phyloP scores from a whole-genome alignment of 2,329 filamentous ascomycete genomes.

The Fusarium sp. region DNA sequence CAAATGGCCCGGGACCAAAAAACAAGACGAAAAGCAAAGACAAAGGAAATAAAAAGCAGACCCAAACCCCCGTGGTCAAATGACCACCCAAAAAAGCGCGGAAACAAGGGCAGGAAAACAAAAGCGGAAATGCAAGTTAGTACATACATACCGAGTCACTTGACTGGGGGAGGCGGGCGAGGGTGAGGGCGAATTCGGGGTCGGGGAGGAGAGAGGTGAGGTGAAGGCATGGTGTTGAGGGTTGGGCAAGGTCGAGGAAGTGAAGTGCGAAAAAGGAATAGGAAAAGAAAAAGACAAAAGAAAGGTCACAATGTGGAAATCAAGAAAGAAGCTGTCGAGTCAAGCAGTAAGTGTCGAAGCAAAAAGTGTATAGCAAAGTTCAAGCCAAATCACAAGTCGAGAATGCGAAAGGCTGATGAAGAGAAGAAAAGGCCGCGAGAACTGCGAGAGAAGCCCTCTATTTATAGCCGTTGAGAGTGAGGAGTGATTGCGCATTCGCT shows the following conservation, averaged over 20 bases:
- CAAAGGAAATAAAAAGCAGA: background rate
- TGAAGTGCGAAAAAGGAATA: background rate
- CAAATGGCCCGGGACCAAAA: background rate
- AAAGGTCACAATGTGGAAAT: background rate
- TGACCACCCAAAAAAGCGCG: background rate
- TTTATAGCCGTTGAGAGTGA: slow-evolving; percentile 4
- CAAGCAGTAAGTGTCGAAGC: slow-evolving; percentile 9
- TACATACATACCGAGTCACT: slow-evolving; percentile 1
- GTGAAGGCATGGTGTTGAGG: background rate
- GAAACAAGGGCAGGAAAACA: background rate
- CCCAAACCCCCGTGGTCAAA: background rate
- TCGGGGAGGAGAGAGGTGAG: background rate
- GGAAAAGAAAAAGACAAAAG: background rate
- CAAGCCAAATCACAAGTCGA: slow-evolving; percentile 1
- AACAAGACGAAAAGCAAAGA: background rate
- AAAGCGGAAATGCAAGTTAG: background rate
- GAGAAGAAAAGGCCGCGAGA: background rate
- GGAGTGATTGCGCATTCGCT: background rate
- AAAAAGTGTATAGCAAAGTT: slow-evolving; percentile 13
- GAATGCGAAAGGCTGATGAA: slow-evolving; percentile 3
- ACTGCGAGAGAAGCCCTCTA: background rate
- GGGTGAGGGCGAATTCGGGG: background rate
- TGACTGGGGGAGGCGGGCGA: background rate
- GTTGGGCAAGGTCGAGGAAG: background rate
- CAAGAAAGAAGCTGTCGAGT: background rate